Evolutionary conservation across 1,284 basidiomycete genomes (phyloP).

Genomic region (Schizophyllum amplum): DNA sequence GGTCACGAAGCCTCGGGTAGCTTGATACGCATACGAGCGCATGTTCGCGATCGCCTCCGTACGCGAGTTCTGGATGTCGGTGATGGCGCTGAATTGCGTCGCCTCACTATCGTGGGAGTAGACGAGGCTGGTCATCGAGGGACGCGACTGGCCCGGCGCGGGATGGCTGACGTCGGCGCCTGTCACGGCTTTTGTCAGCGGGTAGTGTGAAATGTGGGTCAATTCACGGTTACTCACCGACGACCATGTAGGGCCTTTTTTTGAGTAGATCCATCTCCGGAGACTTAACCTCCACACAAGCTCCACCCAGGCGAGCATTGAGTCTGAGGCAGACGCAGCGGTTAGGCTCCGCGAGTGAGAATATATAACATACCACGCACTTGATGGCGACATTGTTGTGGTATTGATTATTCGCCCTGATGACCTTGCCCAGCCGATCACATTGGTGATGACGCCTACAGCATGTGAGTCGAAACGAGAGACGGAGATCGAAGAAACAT

Average conservation of each 20-base stretch:
- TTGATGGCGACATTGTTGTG: slow-evolving; percentile 31
- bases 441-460: slow-evolving; percentile 33
- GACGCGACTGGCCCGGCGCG: slow-evolving; percentile 23
- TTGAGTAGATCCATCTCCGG: slow-evolving; percentile 17
- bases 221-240: slow-evolving; percentile 32
- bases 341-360: no score
- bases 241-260: slow-evolving; percentile 23
- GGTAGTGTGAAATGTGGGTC: background rate
- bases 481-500: background rate
- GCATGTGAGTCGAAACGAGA: background rate
- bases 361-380: no score
- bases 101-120: slow-evolving; percentile 23
- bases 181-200: slow-evolving; percentile 10
- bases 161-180: slow-evolving; percentile 36
- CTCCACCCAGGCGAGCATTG: slow-evolving; percentile 32
- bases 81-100: slow-evolving; percentile 28
- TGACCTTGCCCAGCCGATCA: slow-evolving; percentile 27
- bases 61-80: slow-evolving; percentile 33
- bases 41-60: slow-evolving; percentile 44
- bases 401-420: slow-evolving; percentile 26
- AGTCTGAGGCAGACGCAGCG: no score
- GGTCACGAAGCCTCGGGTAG: slow-evolving; percentile 16
- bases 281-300: slow-evolving; percentile 22
- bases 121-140: slow-evolving; percentile 30
- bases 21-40: slow-evolving; percentile 32